These are phyloP conservation scores for Globisporangium paroecandrum DNA, from an alignment of 352 stramenopile species.

Conservation along the genomic window DNA sequence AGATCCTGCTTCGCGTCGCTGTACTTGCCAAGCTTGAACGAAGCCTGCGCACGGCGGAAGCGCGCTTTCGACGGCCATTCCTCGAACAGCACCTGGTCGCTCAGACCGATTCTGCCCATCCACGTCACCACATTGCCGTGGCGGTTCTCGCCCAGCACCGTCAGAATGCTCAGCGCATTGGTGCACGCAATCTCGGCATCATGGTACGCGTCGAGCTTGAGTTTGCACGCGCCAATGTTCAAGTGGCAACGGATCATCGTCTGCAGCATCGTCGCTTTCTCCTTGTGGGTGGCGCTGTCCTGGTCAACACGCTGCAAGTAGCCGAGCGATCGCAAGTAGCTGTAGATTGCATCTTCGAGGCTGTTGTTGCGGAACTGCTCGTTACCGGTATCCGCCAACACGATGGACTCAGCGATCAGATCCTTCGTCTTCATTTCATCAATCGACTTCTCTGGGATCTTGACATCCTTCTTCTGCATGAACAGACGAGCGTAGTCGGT, in stretches of 20 bases:
- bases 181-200: constrained; percentile 80
- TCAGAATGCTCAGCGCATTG: constrained; percentile 80
- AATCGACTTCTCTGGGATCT: constrained; percentile 56
- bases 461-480: constrained; percentile 80
- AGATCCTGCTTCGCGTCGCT: constrained; percentile 74
- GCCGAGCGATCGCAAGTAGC: constrained; percentile 63
- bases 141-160: constrained; percentile 69
- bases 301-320: constrained; percentile 80
- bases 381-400: constrained; percentile 67
- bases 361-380: constrained; percentile 57
- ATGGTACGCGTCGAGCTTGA: constrained; percentile 60
- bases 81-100: constrained; percentile 77
- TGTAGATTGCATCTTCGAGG: constrained; percentile 68
- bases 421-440: constrained; percentile 80
- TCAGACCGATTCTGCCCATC: constrained; percentile 79
- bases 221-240: constrained; percentile 83
- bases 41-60: constrained; percentile 79
- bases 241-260: constrained; percentile 88
- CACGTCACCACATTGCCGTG: constrained; percentile 77
- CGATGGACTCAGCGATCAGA: constrained; percentile 59
- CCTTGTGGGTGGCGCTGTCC: constrained; percentile 74
- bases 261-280: constrained; percentile 83
- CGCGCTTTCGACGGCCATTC: constrained; percentile 85
- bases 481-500: constrained; percentile 65
- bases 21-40: constrained; percentile 71